Conservation (phyloP, 257 asterid genomes). For the Knoxia roxburghii region DNA sequence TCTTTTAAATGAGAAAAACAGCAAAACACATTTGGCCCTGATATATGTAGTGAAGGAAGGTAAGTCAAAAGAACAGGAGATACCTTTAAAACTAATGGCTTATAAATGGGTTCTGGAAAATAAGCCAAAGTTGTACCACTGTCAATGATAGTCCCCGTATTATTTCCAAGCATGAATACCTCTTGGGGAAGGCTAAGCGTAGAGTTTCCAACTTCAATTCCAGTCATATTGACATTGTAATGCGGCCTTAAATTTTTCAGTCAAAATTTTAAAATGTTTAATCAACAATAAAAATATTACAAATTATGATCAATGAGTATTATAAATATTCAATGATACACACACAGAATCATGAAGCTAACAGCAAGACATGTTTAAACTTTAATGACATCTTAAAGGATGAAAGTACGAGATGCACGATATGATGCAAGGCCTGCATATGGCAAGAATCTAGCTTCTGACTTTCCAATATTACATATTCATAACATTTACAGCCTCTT, state of each 20-base stretch:
- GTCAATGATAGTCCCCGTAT: conserved; percentile 82
- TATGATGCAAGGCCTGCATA: neutral
- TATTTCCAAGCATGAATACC: conserved; percentile 48
- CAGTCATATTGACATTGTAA: conserved; percentile 97
- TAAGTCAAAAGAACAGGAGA: conserved; percentile 1
- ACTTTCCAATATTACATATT: neutral
- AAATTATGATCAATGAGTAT: neutral
- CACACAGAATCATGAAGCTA: neutral
- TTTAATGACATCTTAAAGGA: neutral
- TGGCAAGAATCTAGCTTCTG: neutral
- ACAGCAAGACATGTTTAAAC: neutral
- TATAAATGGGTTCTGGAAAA: conserved; percentile 78
- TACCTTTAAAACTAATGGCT: conserved; percentile 73
- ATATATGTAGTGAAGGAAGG: neutral
- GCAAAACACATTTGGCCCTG: conserved; percentile 16
- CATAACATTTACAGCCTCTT: neutral
- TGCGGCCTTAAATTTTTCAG: conserved; percentile 59
- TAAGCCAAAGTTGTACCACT: conserved; percentile 99
- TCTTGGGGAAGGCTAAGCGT: conserved; percentile 63
- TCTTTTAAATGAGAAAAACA: conserved; percentile 12
- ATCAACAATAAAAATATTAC: neutral
- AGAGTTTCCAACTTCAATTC: conserved; percentile 68
- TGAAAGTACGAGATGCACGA: neutral
- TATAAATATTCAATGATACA: neutral
- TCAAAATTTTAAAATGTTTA: neutral